Percentiles rank a stretch among this genome's conserved stretches.
Evolutionary conservation across 2,329 filamentous ascomycete genomes (phyloP).

Genomic region (Exophiala phaeomuriformis): DNA sequence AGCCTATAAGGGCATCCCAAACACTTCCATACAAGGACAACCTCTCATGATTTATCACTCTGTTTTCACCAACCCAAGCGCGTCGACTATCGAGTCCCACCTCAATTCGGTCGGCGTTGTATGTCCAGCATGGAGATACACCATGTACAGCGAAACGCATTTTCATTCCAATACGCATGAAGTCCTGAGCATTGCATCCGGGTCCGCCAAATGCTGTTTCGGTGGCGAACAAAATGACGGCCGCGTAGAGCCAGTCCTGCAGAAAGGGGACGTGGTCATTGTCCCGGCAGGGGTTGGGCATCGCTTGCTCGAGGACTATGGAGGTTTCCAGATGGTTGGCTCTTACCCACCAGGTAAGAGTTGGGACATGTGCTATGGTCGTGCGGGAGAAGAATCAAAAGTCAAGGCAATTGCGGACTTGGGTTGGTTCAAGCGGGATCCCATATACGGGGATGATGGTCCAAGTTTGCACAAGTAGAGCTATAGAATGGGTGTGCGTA

Average conservation of each 20-base stretch:
- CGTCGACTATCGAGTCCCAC: conserved; percentile 51
- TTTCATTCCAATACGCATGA: conserved; percentile 64
- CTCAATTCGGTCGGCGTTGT: conserved; percentile 50
- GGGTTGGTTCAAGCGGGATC: conserved; percentile 54
- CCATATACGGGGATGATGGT: conserved; percentile 51
- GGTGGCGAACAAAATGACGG: conserved; percentile 56
- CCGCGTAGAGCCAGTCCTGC: conserved; percentile 49
- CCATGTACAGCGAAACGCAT: conserved; percentile 60
- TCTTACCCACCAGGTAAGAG: conserved; percentile 51
- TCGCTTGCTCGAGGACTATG: conserved; percentile 48
- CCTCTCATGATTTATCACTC: conserved; percentile 61
- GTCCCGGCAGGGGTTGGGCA: conserved; percentile 61
- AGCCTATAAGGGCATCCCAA: conserved; percentile 51
- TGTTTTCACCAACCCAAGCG: conserved; percentile 44
- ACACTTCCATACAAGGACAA: conserved; percentile 56
- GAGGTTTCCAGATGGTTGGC: conserved; percentile 60
- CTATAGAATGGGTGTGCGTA: neutral
- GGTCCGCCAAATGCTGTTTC: conserved; percentile 57
- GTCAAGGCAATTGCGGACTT: conserved; percentile 44
- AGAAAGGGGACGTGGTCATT: conserved; percentile 56
- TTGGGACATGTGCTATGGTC: conserved; percentile 69
- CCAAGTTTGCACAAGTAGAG: conserved; percentile 41
- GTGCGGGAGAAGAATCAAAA: conserved; percentile 48
- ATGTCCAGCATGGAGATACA: conserved; percentile 59
- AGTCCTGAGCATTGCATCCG: conserved; percentile 54